A percentile compares a stretch with the other conserved stretches of the same genome.
phyloP scores from a whole-genome alignment of 208 protist genomes.

The Entamoeba dispar region DNA sequence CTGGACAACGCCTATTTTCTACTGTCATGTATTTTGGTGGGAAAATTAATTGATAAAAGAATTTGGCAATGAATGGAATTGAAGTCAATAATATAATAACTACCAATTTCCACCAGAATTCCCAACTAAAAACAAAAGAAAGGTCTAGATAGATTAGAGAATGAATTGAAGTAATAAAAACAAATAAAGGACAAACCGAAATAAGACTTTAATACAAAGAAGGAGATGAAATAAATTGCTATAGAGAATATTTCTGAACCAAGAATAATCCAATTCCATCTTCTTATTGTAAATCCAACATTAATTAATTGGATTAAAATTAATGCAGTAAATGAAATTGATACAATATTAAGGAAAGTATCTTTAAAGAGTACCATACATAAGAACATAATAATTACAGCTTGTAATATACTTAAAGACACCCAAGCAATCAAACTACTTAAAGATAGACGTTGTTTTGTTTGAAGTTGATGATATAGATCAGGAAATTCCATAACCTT shows the following conservation, averaged over 20 bases:
- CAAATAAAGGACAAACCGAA: not conserved
- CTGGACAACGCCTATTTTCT: not conserved
- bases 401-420: constrained; percentile 2
- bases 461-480: constrained; percentile 80
- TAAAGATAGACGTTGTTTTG: constrained; percentile 66
- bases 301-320: constrained; percentile 83
- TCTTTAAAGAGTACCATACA: not conserved
- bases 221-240: not conserved
- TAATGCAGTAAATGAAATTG: constrained; percentile 82
- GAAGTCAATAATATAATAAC: not conserved
- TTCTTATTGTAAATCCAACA: constrained; percentile 64
- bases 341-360: constrained; percentile 28
- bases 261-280: constrained; percentile 36
- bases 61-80: not conserved
- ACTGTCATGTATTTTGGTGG: not conserved
- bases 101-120: not conserved
- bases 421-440: constrained; percentile 17
- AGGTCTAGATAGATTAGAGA: not conserved
- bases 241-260: not conserved
- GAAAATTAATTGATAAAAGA: not conserved
- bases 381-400: not conserved
- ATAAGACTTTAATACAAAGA: not conserved
- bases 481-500: constrained; percentile 75
- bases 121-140: not conserved
- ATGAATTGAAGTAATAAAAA: not conserved